phyloP scores from a whole-genome alignment of 2,329 filamentous ascomycete species.

The Aureobasidium namibiae region DNA sequence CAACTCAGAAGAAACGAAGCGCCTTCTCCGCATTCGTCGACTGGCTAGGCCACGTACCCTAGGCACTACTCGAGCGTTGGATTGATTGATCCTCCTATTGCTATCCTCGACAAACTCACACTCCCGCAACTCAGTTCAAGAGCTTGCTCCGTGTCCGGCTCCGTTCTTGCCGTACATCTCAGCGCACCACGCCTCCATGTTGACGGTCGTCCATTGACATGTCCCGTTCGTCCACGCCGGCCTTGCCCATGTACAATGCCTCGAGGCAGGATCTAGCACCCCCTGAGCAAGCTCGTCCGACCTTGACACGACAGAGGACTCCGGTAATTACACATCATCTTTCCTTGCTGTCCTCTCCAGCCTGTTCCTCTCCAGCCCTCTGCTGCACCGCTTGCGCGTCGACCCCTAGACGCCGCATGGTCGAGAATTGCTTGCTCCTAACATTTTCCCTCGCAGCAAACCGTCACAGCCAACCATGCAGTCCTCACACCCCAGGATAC shows the following conservation, averaged over 20 bases:
- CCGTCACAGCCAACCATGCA: constrained; percentile 46
- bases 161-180: constrained; percentile 21
- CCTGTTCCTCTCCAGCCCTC: not conserved
- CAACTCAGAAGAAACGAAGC: not conserved
- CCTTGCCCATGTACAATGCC: constrained; percentile 50
- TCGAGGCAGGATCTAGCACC: constrained; percentile 3
- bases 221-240: constrained; percentile 53
- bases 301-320: not conserved
- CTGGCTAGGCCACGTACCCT: constrained; percentile 6
- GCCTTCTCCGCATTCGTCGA: constrained; percentile 3
- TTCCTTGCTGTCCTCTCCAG: not conserved
- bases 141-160: constrained; percentile 25
- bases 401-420: not conserved
- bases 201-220: constrained; percentile 31
- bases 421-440: not conserved
- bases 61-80: not conserved
- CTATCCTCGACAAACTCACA: not conserved
- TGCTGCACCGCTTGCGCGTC: not conserved
- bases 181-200: constrained; percentile 1
- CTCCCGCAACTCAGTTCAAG: not conserved
- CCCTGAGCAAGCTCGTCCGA: not conserved
- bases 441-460: constrained; percentile 22
- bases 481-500: constrained; percentile 70
- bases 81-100: not conserved
- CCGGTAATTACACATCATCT: not conserved